Evolutionary conservation across 148 eudicot species (phyloP), one percentile per base, ranked within the genome.

Genomic region (Vaccinium macrocarpon): DNA sequence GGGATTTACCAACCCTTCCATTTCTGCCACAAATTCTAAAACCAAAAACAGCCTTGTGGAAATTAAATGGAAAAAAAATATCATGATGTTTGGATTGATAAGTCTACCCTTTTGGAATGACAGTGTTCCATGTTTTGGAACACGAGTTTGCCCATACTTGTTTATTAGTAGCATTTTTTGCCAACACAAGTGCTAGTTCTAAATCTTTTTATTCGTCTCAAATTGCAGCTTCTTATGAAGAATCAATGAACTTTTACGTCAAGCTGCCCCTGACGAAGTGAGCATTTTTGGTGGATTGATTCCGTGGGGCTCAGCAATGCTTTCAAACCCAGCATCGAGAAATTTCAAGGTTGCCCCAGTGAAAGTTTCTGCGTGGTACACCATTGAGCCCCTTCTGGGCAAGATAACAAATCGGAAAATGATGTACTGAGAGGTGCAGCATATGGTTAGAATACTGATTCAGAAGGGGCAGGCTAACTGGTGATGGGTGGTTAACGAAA

Each of bases 161-260:
- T 9, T 49, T 72, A 7, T 72, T 16, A 19, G 49, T 16, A 19
- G 49, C 42, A 1, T 14, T 15, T 72, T 38, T 32, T 72, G 76
- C 50, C 72, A 23, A n/a, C 35, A 2, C 29, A 76, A 76, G 3
- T 66, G 12, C 21, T 29, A 49, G 38, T 55, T 15, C 7, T 71
- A 76, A 23, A n/a, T 49, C 38, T 29, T 15, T 64, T 1, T 46
- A 8, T 49, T 49, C 50, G 11, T 48, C 25, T 49, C 23, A 25
- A 80, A 56, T 10, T 81, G 62, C 76, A 85, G 87, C 50, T 81
- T 10, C 50, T 50, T 76, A 18, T 38, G 48, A 68, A 81, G 81
- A 25, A 81, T 80, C 81, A 74, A 51, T 80, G 62, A 46, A 53
- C 61, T 74, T 25, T 48, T 50, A 59, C n/a, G 11, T 81, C 50